Evolutionary conservation across 2,329 filamentous ascomycete species (phyloP).

Genomic region (Fusarium sp.): DNA sequence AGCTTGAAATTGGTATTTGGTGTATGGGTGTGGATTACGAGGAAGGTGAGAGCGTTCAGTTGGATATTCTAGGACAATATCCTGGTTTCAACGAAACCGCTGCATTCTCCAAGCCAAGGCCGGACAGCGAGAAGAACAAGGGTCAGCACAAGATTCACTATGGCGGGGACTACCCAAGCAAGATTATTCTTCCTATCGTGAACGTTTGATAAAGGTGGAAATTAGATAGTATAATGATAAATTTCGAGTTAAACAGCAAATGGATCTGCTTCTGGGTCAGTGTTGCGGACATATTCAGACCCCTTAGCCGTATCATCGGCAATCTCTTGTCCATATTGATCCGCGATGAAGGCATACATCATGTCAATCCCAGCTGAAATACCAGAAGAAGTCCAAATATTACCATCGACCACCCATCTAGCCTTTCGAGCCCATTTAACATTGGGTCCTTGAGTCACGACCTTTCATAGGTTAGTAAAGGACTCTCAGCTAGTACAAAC

Average conservation of each 20-base stretch:
- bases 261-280: slow-evolving; percentile 63
- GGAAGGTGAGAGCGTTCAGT: neutral
- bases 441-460: slow-evolving; percentile 55
- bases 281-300: slow-evolving; percentile 70
- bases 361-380: slow-evolving; percentile 61
- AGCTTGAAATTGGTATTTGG: slow-evolving; percentile 27
- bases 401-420: slow-evolving; percentile 70
- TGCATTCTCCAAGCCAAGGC: slow-evolving; percentile 22
- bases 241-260: slow-evolving; percentile 57
- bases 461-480: slow-evolving; percentile 36
- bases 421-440: slow-evolving; percentile 68
- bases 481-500: rapidly evolving
- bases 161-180: slow-evolving; percentile 35
- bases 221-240: neutral
- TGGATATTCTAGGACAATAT: slow-evolving; percentile 23
- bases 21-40: slow-evolving; percentile 26
- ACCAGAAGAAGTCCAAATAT: slow-evolving; percentile 72
- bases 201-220: neutral
- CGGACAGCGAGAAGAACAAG: slow-evolving; percentile 21
- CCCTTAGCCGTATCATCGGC: slow-evolving; percentile 61
- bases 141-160: slow-evolving; percentile 33
- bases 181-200: slow-evolving; percentile 37
- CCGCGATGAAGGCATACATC: slow-evolving; percentile 51
- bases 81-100: slow-evolving; percentile 16
- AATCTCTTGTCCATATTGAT: slow-evolving; percentile 62